Evolutionary conservation across 2,329 filamentous ascomycete species (phyloP).

Genomic region (Aspergillus sp.): DNA sequence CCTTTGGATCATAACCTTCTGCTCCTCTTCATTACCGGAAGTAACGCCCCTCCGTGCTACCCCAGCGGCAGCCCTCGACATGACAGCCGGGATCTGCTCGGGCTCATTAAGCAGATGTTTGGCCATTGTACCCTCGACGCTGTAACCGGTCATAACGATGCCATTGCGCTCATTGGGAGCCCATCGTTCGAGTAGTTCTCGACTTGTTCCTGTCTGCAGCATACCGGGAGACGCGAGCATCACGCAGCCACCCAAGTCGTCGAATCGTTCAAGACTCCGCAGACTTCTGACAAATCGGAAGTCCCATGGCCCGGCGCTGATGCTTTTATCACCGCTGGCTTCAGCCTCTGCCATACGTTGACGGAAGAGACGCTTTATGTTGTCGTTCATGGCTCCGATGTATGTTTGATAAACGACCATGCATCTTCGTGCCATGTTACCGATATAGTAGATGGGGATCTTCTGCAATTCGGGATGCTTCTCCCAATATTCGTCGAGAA

Average conservation of each 20-base stretch:
- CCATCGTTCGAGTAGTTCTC: constrained; percentile 90
- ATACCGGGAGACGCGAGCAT: constrained; percentile 98
- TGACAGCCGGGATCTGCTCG: constrained; percentile 88
- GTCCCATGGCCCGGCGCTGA: constrained; percentile 71
- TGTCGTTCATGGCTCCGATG: constrained; percentile 97
- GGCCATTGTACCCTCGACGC: constrained; percentile 96
- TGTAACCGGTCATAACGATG: constrained; percentile 98
- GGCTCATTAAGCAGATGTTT: constrained; percentile 93
- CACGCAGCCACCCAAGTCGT: constrained; percentile 89
- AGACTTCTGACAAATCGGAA: constrained; percentile 89
- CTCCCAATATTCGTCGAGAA: constrained; percentile 94
- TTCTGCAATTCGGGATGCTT: constrained; percentile 82
- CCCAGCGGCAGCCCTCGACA: constrained; percentile 56
- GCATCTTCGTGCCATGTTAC: constrained; percentile 87
- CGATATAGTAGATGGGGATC: constrained; percentile 94
- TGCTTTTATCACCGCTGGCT: constrained; percentile 68
- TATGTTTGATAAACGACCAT: constrained; percentile 99
- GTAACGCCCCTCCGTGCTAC: constrained; percentile 52
- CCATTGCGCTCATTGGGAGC: constrained; percentile 93
- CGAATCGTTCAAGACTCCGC: constrained; percentile 88
- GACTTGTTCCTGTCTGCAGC: constrained; percentile 91
- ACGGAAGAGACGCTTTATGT: constrained; percentile 90
- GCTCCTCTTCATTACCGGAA: constrained; percentile 58
- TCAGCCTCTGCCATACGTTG: constrained; percentile 89
- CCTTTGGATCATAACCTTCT: constrained; percentile 83